phyloP scores from a whole-genome alignment of 768 basidiomycete genomes.

The Ramaria rubella region DNA sequence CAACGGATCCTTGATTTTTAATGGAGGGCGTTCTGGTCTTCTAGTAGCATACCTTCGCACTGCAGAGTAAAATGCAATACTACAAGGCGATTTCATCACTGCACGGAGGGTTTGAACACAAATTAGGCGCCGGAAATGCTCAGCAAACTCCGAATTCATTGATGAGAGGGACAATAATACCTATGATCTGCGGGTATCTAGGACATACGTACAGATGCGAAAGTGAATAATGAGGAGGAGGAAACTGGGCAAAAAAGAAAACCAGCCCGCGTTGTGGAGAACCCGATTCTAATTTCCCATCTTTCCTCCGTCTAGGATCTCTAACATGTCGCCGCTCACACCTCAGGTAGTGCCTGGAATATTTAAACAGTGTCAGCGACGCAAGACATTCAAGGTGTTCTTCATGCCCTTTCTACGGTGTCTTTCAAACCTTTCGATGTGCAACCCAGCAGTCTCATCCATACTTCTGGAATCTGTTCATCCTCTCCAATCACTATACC shows the following conservation, averaged over 20 bases:
- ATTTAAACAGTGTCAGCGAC: not conserved
- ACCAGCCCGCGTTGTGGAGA: too few species aligned
- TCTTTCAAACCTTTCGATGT: slow-evolving; percentile 16
- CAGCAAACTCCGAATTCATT: not conserved
- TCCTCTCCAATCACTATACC: slow-evolving; percentile 80
- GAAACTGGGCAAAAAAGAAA: too few species aligned
- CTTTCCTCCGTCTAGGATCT: too few species aligned
- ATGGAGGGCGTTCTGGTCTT: slow-evolving; percentile 36
- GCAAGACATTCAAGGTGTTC: not conserved
- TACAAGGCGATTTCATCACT: not conserved
- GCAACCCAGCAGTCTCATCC: slow-evolving; percentile 56
- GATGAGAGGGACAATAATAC: too few species aligned
- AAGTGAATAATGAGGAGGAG: too few species aligned
- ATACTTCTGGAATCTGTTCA: slow-evolving; percentile 55
- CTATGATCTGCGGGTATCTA: too few species aligned
- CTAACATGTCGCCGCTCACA: too few species aligned
- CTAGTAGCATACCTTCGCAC: slow-evolving; percentile 5
- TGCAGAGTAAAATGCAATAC: not conserved
- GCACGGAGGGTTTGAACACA: not conserved
- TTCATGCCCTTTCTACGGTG: not conserved
- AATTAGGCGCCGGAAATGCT: not conserved
- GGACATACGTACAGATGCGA: too few species aligned
- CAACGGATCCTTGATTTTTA: slow-evolving; percentile 54
- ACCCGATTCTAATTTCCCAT: too few species aligned
- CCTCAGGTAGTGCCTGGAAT: too few species aligned